phyloP scores from a whole-genome alignment of 257 asterid species.

The Coffea canephora region DNA sequence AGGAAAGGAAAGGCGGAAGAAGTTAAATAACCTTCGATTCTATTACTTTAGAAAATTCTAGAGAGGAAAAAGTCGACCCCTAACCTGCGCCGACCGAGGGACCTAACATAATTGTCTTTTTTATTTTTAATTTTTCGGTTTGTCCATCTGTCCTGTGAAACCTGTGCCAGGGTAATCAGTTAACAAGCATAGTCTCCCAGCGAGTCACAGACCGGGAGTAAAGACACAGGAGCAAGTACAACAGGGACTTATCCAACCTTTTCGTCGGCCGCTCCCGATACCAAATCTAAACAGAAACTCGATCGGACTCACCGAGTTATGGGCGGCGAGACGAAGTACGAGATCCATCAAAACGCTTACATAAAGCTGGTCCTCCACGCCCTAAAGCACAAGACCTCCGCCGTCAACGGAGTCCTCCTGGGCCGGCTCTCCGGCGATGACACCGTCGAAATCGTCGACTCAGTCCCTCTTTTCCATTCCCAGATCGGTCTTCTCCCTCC shows the following conservation, averaged over 20 bases:
- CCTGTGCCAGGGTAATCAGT: background rate
- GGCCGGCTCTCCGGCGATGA: constrained; percentile 61
- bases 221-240: background rate
- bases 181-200: too few relatives aligned
- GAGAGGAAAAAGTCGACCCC: too few relatives aligned
- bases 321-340: constrained; percentile 73
- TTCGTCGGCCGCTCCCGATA: background rate
- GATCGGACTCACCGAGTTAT: constrained; percentile 39
- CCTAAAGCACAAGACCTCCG: constrained; percentile 72
- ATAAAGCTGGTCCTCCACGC: constrained; percentile 90
- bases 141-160: background rate
- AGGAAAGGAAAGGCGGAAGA: too few relatives aligned
- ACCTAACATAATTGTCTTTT: too few relatives aligned
- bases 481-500: constrained; percentile 92
- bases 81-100: too few relatives aligned
- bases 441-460: constrained; percentile 69
- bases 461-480: constrained; percentile 92
- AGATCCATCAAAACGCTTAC: constrained; percentile 90
- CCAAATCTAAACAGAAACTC: background rate
- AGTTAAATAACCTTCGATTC: too few relatives aligned
- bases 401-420: constrained; percentile 88
- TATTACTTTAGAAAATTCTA: too few relatives aligned
- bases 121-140: too few relatives aligned
- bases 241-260: background rate
- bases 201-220: background rate